These are phyloP conservation scores for Pilobolus umbonatus DNA, from an alignment of 192 early-diverging fungal species.

Conservation along the genomic window DNA sequence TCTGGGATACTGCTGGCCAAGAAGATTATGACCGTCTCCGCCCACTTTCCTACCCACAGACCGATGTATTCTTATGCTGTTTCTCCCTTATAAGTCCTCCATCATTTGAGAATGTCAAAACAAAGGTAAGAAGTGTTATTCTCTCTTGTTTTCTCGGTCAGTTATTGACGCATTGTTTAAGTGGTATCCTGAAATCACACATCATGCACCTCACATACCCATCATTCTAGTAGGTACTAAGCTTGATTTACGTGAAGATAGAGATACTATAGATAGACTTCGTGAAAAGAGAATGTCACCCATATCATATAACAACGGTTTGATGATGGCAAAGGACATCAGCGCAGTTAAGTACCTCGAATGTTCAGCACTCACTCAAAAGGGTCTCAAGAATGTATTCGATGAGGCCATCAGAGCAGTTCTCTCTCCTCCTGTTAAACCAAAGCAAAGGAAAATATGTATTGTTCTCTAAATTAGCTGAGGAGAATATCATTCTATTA, in stretches of 20 bases:
- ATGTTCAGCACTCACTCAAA: constrained; percentile 89
- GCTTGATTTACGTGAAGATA: constrained; percentile 86
- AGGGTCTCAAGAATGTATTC: constrained; percentile 90
- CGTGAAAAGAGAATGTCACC: constrained; percentile 73
- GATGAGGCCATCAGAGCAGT: constrained; percentile 90
- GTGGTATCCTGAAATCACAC: constrained; percentile 86
- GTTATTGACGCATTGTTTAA: constrained; percentile 17
- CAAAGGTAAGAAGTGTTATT: constrained; percentile 18
- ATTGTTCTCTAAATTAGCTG: constrained; percentile 63
- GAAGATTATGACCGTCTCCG: constrained; percentile 92
- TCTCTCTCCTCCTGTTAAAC: constrained; percentile 50
- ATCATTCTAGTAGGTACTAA: constrained; percentile 89
- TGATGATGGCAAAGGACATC: constrained; percentile 74
- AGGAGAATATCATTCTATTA: too few species aligned
- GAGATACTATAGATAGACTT: constrained; percentile 71
- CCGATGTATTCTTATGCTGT: constrained; percentile 34
- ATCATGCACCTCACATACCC: constrained; percentile 83
- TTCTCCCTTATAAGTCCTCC: constrained; percentile 29
- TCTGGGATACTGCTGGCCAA: constrained; percentile 94
- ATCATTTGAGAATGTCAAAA: constrained; percentile 27
- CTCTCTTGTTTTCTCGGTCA: background rate
- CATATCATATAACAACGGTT: constrained; percentile 72
- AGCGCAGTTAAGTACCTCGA: constrained; percentile 80
- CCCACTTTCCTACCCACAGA: constrained; percentile 90
- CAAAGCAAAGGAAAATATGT: constrained; percentile 58